A percentile compares a stretch with the other conserved stretches of the same genome.
These are phyloP conservation scores for Botrytis fabae DNA, from an alignment of 2,329 filamentous ascomycete species.

Conservation along the genomic window DNA sequence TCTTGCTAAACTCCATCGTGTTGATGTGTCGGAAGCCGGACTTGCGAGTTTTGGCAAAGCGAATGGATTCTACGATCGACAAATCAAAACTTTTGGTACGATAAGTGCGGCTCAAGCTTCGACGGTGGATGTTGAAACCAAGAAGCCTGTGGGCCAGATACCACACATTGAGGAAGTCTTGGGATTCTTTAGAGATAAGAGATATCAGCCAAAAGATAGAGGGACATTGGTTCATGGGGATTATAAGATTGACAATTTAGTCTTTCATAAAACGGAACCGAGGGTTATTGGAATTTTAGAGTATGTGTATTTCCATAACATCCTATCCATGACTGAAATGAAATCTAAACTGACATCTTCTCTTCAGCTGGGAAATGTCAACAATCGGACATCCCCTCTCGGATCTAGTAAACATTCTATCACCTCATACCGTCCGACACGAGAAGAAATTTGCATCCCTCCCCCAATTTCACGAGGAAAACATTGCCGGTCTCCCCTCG, in stretches of 20 bases:
- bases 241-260: constrained; percentile 90
- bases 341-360: constrained; percentile 1
- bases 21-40: constrained; percentile 65
- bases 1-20: constrained; percentile 80
- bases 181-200: constrained; percentile 70
- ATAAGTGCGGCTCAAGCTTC: constrained; percentile 78
- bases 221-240: constrained; percentile 87
- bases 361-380: constrained; percentile 85
- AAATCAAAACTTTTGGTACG: constrained; percentile 78
- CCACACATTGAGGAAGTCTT: constrained; percentile 82
- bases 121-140: constrained; percentile 74
- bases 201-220: constrained; percentile 72
- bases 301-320: constrained; percentile 47
- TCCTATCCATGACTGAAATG: neutral
- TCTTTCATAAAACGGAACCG: constrained; percentile 87
- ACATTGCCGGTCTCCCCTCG: constrained; percentile 53
- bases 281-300: constrained; percentile 91
- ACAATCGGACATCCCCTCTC: constrained; percentile 95
- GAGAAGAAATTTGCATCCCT: constrained; percentile 38
- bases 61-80: constrained; percentile 78
- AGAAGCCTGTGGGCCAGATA: constrained; percentile 74
- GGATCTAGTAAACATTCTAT: constrained; percentile 79
- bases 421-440: constrained; percentile 45
- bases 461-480: constrained; percentile 47
- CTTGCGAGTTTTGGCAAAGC: constrained; percentile 72